These are phyloP conservation scores for Beauveria rudraprayagi DNA, from an alignment of 2,329 filamentous ascomycete genomes.

Conservation along the genomic window DNA sequence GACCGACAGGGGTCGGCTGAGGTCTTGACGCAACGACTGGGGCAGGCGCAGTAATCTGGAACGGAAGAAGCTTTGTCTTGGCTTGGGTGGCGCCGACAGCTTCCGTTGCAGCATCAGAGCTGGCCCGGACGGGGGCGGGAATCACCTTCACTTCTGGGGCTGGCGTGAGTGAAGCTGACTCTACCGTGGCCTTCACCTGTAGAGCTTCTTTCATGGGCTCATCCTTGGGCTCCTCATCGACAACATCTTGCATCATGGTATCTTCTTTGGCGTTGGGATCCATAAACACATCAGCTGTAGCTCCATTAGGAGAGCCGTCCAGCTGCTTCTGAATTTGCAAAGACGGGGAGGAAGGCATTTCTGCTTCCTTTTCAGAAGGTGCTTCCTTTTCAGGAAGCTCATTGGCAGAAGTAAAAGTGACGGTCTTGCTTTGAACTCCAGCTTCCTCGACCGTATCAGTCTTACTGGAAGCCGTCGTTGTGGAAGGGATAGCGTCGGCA, in stretches of 20 bases:
- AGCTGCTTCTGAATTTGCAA: slow-evolving; percentile 2
- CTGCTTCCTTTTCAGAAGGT: background rate
- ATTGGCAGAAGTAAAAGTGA: background rate
- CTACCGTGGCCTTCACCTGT: background rate
- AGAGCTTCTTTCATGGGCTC: background rate
- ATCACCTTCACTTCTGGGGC: background rate
- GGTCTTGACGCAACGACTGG: slow-evolving; percentile 17
- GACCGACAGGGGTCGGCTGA: slow-evolving; percentile 24
- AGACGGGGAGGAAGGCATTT: background rate
- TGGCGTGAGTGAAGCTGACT: background rate
- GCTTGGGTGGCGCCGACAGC: background rate
- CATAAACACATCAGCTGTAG: background rate
- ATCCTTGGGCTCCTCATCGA: background rate
- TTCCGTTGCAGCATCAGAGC: slow-evolving; percentile 6
- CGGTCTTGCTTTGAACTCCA: background rate
- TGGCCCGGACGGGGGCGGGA: background rate
- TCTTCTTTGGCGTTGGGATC: background rate
- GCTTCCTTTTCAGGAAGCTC: background rate
- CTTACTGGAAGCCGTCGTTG: background rate
- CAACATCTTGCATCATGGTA: background rate
- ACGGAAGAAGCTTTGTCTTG: background rate
- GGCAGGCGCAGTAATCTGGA: background rate
- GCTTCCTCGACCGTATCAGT: background rate
- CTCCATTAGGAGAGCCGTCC: background rate
- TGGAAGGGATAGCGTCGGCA: background rate